Evolutionary conservation across 306 rosid species (phyloP), one percentile per base, ranked within the genome.

Genomic region (Sesbania bispinosa): DNA sequence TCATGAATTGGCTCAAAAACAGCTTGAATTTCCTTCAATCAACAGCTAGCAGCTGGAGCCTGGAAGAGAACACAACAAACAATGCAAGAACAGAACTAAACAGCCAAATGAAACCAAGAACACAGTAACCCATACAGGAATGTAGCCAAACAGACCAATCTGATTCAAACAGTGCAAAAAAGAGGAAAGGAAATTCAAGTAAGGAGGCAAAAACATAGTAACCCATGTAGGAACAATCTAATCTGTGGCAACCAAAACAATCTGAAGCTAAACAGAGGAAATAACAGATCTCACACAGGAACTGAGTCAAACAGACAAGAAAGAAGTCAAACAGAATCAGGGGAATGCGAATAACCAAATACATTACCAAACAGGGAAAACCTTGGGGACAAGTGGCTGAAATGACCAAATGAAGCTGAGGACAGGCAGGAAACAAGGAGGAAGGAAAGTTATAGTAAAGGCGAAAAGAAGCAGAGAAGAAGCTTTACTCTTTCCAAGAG

Each of bases 21-120:
- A 2, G 27, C 69, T 11, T 58, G 24, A 71, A 18, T 24, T 13
- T 16, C 32, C 67, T 26, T 27, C 18, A 42, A 38, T 38, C 63
- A 71, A 58, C 67, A 41, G 26, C 45, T 29, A 54, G 45, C 16
- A 16, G 43, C n/a, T n/a, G n/a, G n/a, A n/a, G n/a, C n/a, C n/a
- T 0, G 45, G 57, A 70, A 70, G 53, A 70, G 54, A 52, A 39
- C 53, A 69, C 54, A 67, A 20, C 42, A 9, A 21, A 67, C 3
- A 15, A 67, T 2, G 2, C 33, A 61, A 32, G n/a, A 29, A 24
- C 30, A 13, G n/a, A 55, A 30, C 55, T 15, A 26, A 24, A 41
- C 30, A 5, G 41, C 39, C 52, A 53, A 54, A 10, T 38, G n/a
- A 16, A 13, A 42, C 10, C 32, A 70, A 54, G 55, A 26, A 59